phyloP scores from a whole-genome alignment of 2,329 filamentous ascomycete genomes.

The Fusarium virguliforme region DNA sequence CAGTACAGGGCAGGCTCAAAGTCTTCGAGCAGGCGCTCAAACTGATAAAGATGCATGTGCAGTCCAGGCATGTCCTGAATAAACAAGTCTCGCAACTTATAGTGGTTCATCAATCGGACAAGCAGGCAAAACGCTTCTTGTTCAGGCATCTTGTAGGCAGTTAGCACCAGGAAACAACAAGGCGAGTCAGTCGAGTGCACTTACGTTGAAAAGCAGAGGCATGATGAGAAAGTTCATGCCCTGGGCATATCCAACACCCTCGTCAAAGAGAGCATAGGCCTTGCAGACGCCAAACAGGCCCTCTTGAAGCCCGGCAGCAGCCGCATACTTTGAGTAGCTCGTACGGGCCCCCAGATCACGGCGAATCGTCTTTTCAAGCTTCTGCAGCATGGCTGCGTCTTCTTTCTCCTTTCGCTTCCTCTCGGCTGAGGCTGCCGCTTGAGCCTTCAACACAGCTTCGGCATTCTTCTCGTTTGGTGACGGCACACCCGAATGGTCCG shows the following conservation, averaged over 20 bases:
- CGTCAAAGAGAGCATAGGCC: slow-evolving; percentile 95
- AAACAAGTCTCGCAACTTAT: slow-evolving; percentile 92
- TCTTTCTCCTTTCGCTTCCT: slow-evolving; percentile 86
- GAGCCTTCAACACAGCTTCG: slow-evolving; percentile 76
- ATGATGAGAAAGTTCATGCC: slow-evolving; percentile 99
- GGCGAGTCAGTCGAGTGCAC: slow-evolving; percentile 48
- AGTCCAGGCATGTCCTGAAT: slow-evolving; percentile 96
- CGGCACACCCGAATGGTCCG: slow-evolving; percentile 77
- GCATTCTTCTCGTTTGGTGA: slow-evolving; percentile 74
- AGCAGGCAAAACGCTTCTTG: slow-evolving; percentile 96
- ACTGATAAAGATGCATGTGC: slow-evolving; percentile 94
- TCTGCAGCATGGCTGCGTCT: slow-evolving; percentile 80
- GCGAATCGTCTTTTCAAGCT: slow-evolving; percentile 92
- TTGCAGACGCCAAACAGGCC: slow-evolving; percentile 97
- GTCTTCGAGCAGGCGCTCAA: slow-evolving; percentile 94
- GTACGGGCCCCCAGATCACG: slow-evolving; percentile 93
- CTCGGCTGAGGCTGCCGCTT: slow-evolving; percentile 75
- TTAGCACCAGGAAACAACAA: slow-evolving; percentile 22
- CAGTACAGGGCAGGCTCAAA: slow-evolving; percentile 95
- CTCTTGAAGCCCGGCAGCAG: slow-evolving; percentile 91
- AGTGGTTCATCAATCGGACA: slow-evolving; percentile 96
- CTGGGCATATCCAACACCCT: slow-evolving; percentile 95
- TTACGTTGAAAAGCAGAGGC: slow-evolving; percentile 93
- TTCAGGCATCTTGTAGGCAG: slow-evolving; percentile 82
- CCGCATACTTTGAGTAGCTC: slow-evolving; percentile 96